A percentile compares a stretch with the other conserved stretches of the same genome.
Conservation (phyloP, 495 filamentous ascomycete genomes). For the Pseudomonodictys pantanalensis region DNA sequence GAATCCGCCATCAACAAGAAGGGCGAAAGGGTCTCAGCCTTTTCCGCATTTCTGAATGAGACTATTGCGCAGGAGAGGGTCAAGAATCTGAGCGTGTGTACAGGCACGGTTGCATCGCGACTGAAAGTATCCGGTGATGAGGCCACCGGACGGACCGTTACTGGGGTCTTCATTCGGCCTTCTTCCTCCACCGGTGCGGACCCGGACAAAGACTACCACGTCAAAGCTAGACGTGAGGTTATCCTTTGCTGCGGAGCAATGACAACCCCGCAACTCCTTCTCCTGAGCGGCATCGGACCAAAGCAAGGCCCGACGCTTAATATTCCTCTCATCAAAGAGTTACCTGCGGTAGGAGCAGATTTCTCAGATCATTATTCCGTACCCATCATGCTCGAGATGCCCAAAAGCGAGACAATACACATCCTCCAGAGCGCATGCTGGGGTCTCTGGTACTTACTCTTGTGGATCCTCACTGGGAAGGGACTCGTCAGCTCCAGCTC, state of each 20-base stretch:
- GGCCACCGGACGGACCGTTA: slow-evolving; percentile 6
- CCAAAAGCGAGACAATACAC: slow-evolving; percentile 14
- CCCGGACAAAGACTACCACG: slow-evolving; percentile 9
- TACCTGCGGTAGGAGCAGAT: slow-evolving; percentile 22
- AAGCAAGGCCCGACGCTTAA: slow-evolving; percentile 4
- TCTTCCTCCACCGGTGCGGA: not conserved
- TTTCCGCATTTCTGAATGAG: slow-evolving; percentile 15
- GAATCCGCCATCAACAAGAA: slow-evolving; percentile 24
- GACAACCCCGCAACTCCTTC: slow-evolving; percentile 22
- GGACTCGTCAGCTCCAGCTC: slow-evolving; percentile 17
- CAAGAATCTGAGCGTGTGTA: slow-evolving; percentile 14
- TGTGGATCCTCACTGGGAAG: slow-evolving; percentile 21
- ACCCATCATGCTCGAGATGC: slow-evolving; percentile 23
- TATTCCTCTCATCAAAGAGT: slow-evolving; percentile 21
- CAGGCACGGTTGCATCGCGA: slow-evolving; percentile 19
- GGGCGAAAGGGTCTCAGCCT: slow-evolving; percentile 19
- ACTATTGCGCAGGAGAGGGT: slow-evolving; percentile 10
- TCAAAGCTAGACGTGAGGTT: slow-evolving; percentile 24
- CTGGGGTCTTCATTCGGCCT: slow-evolving; percentile 13
- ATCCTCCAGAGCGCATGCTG: slow-evolving; percentile 8
- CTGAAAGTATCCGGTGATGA: slow-evolving; percentile 18
- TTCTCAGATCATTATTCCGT: slow-evolving; percentile 25
- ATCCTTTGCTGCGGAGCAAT: slow-evolving; percentile 21
- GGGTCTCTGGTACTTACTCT: slow-evolving; percentile 20
- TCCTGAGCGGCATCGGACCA: slow-evolving; percentile 31